phyloP scores from a whole-genome alignment of 2,329 filamentous ascomycete genomes.

The Akanthomyces uredinophilus region DNA sequence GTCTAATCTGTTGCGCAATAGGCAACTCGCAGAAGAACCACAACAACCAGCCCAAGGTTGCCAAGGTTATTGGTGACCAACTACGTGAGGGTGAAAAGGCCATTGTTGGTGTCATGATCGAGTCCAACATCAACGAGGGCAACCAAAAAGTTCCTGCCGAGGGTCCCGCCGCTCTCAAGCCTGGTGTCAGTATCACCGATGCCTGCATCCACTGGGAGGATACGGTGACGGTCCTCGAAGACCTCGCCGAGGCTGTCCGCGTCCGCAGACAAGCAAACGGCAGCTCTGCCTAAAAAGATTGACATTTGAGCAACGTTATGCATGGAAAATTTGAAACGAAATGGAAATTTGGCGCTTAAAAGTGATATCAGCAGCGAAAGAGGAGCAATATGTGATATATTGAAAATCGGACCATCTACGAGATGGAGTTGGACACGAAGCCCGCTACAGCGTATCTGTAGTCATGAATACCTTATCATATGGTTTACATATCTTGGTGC shows the following conservation, averaged over 20 bases:
- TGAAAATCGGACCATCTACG: background rate
- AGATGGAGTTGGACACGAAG: background rate
- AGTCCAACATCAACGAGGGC: constrained; percentile 91
- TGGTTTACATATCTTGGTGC: background rate
- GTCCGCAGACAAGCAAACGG: constrained; percentile 58
- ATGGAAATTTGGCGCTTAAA: background rate
- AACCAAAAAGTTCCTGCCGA: constrained; percentile 84
- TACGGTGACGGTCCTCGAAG: constrained; percentile 75
- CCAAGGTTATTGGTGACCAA: constrained; percentile 75
- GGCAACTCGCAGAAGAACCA: constrained; percentile 98
- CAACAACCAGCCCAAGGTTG: constrained; percentile 93
- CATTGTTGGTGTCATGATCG: constrained; percentile 97
- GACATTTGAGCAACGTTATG: background rate
- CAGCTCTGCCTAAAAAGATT: constrained; percentile 19
- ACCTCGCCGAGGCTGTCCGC: constrained; percentile 78
- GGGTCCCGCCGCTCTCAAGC: constrained; percentile 72
- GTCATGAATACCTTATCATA: constrained; percentile 5
- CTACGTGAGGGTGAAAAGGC: constrained; percentile 78
- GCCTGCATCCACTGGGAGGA: constrained; percentile 92
- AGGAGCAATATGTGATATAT: background rate
- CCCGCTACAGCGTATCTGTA: background rate
- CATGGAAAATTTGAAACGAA: background rate
- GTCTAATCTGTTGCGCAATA: constrained; percentile 27
- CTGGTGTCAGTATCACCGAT: constrained; percentile 91
- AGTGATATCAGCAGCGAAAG: constrained; percentile 1